Base-by-base conservation (phyloP, 1,284 basidiomycete species). In the Pseudozyma sp. region DNA sequence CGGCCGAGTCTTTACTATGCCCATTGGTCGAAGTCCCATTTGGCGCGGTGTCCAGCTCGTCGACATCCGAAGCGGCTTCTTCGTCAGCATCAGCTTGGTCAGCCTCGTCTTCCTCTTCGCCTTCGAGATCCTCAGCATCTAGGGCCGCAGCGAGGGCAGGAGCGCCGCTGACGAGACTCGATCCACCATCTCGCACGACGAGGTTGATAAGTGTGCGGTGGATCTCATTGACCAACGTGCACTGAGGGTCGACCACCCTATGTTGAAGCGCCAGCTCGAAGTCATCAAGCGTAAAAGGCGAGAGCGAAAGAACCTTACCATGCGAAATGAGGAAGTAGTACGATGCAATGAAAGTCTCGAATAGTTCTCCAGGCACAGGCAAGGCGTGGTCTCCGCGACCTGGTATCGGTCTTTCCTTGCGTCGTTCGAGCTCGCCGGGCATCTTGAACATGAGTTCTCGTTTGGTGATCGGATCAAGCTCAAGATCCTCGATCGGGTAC, bases 271-370 rank as follows among this genome's bases (percentile, higher is more conserved):
- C 92, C 67, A 91, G 89, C 82, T 96, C 94, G 82, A 92, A 94
- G 79, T 98, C 97, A 85, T 99, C 97, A 78, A 98, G 88, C 0
- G 94, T 92, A 84, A 98, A 94, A 11, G 91, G 87, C n/a, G 95
- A 96, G 11, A 99, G 86, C 70, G 92, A 90, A 14, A 99, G 88
- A 2, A 95, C 91, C 88, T 92, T 91, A 9, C 94, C 93, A 86
- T 94, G 94, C 59, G 94, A 91, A 64, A 93, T 91, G 74, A 98
- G 86, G 85, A 97, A 97, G 85, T 93, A 94, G 93, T 95, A 99
- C 18, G 90, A 87, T 89, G 92, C 91, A 49, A 98, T 86, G 85
- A 97, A 93, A 18, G 89, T 87, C 83, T 97, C 95, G 75, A 97
- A 95, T 8, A 89, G 87, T 10, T 89, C 89, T 4, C 88, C 87